Evolutionary conservation across 2,329 filamentous ascomycete genomes (phyloP), one percentile per base, ranked within the genome.

Genomic region (Alternaria alternata): DNA sequence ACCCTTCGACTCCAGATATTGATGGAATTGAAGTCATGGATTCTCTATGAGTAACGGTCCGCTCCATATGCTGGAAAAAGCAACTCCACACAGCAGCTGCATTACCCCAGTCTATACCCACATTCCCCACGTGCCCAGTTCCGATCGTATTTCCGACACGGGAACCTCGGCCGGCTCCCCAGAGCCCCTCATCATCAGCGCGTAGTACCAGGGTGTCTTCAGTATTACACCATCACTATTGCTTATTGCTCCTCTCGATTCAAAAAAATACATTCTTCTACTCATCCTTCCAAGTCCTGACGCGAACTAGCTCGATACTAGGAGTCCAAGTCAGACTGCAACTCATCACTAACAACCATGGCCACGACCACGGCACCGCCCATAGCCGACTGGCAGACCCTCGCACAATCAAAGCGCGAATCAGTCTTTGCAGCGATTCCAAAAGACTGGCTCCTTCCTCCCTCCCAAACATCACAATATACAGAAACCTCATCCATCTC

Each of bases 351-450:
- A 52, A 9, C 54, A 64, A n/a, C 5, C 32, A 34, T 34, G 32
- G 6, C 32, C 32, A 22, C 63, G 60, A 22, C 46, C 1, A 24
- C 59, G 18, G 26, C 57, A 54, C 53, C 54, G n/a, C 36, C 55
- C 11, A 66, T 64, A 32, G 52, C 68, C 61, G 64, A 73, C 57
- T 80, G 78, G 78, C 63, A 69, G 54, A 39, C 65, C 7, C 63
- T 78, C 16, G 69, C 74, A 14, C 65, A 70, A 3, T 66, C 66
- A 2, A 80, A 80, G 61, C 67, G 76, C 24, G 62, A 64, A 7
- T 57, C 69, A 1, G 63, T 70, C 7, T 57, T 61, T 36, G 48
- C 63, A 3, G 76, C 74, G 26, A 79, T 80, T 36, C 77, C 76
- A 4, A 38, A 61, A 36, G 63, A 64, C 39, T 79, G 77, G 77